Base-by-base conservation (phyloP, 2,329 filamentous ascomycete species). In the Plectosphaerella cucumerina region DNA sequence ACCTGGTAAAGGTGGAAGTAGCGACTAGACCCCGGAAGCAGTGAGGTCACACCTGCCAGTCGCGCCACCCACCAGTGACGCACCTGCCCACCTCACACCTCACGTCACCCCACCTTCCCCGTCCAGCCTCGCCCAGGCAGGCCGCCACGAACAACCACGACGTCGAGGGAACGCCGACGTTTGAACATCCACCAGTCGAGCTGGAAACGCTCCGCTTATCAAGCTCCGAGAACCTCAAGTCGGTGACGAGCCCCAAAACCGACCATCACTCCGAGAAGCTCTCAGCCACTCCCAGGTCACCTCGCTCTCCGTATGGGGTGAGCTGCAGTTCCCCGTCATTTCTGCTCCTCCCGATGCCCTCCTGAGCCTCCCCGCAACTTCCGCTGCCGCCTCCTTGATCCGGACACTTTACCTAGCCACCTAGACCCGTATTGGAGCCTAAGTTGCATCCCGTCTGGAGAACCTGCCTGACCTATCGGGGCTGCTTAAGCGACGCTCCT, bases 61-160 rank as follows among this genome's bases (percentile, higher is more conserved):
- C 22, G 43, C 43, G 43, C 43, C 43, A 45, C 43, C 26, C n/a
- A n/a, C n/a, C 43, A 26, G 43, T 45, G 43, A 45, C 43, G 43
- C 43, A 45, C 43, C 43, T 45, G 43, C 43, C 43, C 43, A 45
- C 31, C 21, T 8, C 39, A 37, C n/a, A 18, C n/a, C n/a, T n/a
- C n/a, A n/a, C 6, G 35, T 45, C 43, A 45, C 43, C 43, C 43
- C 43, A 45, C 43, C 43, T 45, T 26, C 43, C 43, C 22, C 18
- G 8, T 42, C 39, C 39, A 42, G 26, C 26, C 26, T 31, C n/a
- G n/a, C n/a, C 26, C 26, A 31, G 12, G 26, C 26, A 31, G 26
- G 26, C 6, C 6, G 26, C 6, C 26, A 8, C 26, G 26, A 31
- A 31, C 26, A 31, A 31, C 12, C 26, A 31, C 26, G 26, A 31